A percentile compares a stretch with the other conserved stretches of the same genome.
These are phyloP conservation scores for Agaricus blazei DNA, from an alignment of 768 basidiomycete species.

Conservation along the genomic window DNA sequence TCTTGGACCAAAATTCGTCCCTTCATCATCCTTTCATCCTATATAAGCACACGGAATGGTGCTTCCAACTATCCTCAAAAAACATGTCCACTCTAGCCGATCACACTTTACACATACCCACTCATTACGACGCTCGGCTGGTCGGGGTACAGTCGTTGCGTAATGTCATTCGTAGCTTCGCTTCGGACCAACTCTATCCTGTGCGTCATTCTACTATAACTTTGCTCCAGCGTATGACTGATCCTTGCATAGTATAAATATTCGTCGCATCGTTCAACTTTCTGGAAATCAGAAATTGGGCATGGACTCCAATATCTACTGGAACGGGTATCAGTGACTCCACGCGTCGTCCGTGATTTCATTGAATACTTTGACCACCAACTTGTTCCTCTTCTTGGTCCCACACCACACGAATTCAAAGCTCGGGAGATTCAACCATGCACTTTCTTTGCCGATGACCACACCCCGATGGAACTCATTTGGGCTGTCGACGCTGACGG, in stretches of 20 bases:
- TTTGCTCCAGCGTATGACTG: neutral
- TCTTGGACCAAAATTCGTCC: neutral
- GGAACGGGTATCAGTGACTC: constrained; percentile 5
- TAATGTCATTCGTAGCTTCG: neutral
- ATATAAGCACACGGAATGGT: constrained; percentile 1
- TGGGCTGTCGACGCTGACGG: constrained; percentile 14
- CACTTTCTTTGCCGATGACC: constrained; percentile 15
- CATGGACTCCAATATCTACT: constrained; percentile 7
- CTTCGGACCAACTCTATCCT: neutral
- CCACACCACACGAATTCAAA: constrained; percentile 8
- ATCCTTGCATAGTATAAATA: neutral
- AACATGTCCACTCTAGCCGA: constrained; percentile 9
- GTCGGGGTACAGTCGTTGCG: constrained; percentile 1
- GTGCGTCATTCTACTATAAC: neutral
- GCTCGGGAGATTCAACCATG: constrained; percentile 4
- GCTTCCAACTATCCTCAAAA: neutral
- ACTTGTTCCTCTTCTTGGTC: constrained; percentile 13
- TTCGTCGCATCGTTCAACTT: neutral
- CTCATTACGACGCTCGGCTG: neutral
- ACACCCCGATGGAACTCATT: constrained; percentile 14
- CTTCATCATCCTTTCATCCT: constrained; percentile 5
- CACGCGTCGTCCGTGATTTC: constrained; percentile 2
- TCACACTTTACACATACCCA: neutral
- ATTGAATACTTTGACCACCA: constrained; percentile 5
- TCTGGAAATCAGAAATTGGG: constrained; percentile 8